Base-by-base conservation (phyloP, 495 filamentous ascomycete species). In the Peziza echinospora region DNA sequence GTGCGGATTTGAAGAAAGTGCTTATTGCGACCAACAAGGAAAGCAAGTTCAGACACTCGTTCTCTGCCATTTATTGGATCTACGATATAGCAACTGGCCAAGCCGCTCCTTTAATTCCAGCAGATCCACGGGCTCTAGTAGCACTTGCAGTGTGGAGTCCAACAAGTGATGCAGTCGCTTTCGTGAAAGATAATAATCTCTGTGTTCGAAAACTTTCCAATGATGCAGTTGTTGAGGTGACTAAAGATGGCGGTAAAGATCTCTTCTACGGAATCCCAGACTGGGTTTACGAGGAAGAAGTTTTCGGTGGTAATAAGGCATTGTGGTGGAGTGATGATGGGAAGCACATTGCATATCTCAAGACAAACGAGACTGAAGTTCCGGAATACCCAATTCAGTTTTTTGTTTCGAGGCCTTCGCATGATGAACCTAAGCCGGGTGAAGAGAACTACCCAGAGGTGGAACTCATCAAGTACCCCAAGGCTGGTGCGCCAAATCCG, bases 211-310 rank as follows among this genome's bases (percentile, higher is more conserved):
- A 77, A 37, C 57, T 94, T 28, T 64, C 51, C 24, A 55, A 53
- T 39, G 50, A 65, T 22, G 57, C 37, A 21, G 73, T 85, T 11
- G 70, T 66, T 4, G 74, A 76, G 49, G 78, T 97, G 49, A 97
- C 89, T 11, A 77, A 66, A 49, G 85, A 96, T 60, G 89, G 89
- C 30, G 80, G 86, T 0, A 62, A 68, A 2, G 73, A 96, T 49
- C 71, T 89, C 13, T 96, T 97, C 67, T 91, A 96, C 54, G 89
- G 89, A 19, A 75, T 93, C n/a, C 89, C 89, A 0, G 89, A 97
- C 62, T 97, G 89, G 89, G 89, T 97, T 0, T 97, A 94, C 53
- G 89, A 97, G 58, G 89, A 97, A 58, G 89, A 97, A 62, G 86
- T 97, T 5, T 80, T 96, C 52, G 51, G 64, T 1, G 76, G 74